Base-by-base conservation (phyloP, 2,329 filamentous ascomycete genomes). In the Hypoxylon sp. region DNA sequence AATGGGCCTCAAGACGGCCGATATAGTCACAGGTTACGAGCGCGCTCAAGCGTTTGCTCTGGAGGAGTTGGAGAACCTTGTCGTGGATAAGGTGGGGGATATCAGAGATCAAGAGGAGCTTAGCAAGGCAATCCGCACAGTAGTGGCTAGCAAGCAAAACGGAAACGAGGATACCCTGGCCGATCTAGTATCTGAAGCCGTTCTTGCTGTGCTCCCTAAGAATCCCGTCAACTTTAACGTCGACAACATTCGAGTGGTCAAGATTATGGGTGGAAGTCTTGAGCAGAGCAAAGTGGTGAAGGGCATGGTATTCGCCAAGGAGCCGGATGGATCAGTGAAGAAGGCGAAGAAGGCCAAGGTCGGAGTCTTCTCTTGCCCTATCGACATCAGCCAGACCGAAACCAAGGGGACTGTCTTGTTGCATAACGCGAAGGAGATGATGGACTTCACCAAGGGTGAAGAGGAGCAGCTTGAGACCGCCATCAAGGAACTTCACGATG, bases 401-500 rank as follows among this genome's bases (percentile, higher is more conserved):
- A 99, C 96, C 77, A 99, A 99, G 88, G 97, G 97, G 55, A 99
- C 96, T 10, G 96, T 99, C 49, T 88, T 99, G 58, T 83, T 99
- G 76, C 94, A 99, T 84, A 99, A 97, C 79, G 95, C 95, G 66
- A 92, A 98, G 85, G 96, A 99, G 84, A 98, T 99, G 93, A 88
- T 98, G 79, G 92, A 98, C 80, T 99, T 98, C 83, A 97, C 94
- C 77, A 97, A 95, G 85, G 97, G 96, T 70, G 96, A 99, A 84
- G 96, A 99, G 84, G 84, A 86, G 61, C 95, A 98, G 80, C 90
- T 99, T 55, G 96, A 99, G 85, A 87, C 90, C 50, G 87, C 91
- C 56, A 93, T 99, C 85, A 98, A 98, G 87, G 95, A 98, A 82
- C 89, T 99, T 22, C 91, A 98, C 81, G 96, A 99, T 80, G 95